phyloP scores from a whole-genome alignment of 2,329 filamentous ascomycete species.

The Paecilomyces variotii region DNA sequence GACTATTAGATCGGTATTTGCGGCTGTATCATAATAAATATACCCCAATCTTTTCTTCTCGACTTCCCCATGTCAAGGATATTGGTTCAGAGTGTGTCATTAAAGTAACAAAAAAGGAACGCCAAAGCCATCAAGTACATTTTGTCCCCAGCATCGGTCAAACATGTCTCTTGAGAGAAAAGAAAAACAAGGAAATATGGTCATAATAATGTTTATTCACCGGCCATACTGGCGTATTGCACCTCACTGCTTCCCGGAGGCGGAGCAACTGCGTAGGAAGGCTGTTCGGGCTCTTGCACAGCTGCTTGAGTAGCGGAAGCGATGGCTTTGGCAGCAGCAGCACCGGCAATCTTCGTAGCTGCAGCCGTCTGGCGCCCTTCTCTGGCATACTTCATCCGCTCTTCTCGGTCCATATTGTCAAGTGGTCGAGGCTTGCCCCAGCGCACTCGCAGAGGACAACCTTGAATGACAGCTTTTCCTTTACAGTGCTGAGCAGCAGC shows the following conservation, averaged over 20 bases:
- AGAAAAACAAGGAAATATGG: constrained; percentile 5
- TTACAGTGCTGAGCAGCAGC: constrained; percentile 76
- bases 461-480: constrained; percentile 80
- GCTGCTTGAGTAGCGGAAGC: constrained; percentile 35
- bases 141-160: not conserved
- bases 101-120: constrained; percentile 22
- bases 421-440: constrained; percentile 92
- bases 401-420: constrained; percentile 82
- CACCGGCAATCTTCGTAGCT: constrained; percentile 35
- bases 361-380: constrained; percentile 61
- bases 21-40: not conserved
- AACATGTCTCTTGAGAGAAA: not conserved
- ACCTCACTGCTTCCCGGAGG: constrained; percentile 73
- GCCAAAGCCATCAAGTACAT: constrained; percentile 25
- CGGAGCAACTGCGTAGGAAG: constrained; percentile 53
- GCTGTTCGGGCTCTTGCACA: constrained; percentile 27
- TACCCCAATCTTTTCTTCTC: not conserved
- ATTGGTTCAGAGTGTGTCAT: constrained; percentile 15
- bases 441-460: constrained; percentile 79
- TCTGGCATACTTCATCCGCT: constrained; percentile 70
- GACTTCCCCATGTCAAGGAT: not conserved
- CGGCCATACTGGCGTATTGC: constrained; percentile 76
- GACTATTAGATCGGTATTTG: not conserved
- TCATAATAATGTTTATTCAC: constrained; percentile 50
- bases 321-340: constrained; percentile 20